Conservation (phyloP, 2,329 filamentous ascomycete genomes). For the Neophaeococcomyces aloes region DNA sequence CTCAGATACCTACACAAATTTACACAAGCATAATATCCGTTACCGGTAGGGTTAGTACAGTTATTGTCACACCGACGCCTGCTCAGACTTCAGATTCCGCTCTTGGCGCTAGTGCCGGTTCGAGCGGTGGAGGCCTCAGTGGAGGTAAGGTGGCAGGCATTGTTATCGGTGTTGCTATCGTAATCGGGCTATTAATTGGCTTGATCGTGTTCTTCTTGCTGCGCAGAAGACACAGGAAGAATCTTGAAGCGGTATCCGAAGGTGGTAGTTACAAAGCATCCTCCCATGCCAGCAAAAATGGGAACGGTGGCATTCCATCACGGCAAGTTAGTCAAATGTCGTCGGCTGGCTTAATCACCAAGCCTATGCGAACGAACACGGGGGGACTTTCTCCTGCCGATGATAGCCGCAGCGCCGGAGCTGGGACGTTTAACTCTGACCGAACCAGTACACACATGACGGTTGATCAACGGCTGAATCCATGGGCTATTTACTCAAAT, state of each 20-base stretch:
- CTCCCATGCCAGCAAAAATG: slow-evolving; percentile 13
- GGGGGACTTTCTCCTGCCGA: slow-evolving; percentile 10
- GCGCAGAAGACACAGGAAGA: slow-evolving; percentile 27
- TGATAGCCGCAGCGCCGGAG: slow-evolving; percentile 14
- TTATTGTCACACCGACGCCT: slow-evolving; percentile 18
- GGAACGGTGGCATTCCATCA: slow-evolving; percentile 16
- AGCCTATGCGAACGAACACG: slow-evolving; percentile 18
- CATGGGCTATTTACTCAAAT: slow-evolving; percentile 31
- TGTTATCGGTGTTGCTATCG: slow-evolving; percentile 33
- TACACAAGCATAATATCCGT: slow-evolving; percentile 24
- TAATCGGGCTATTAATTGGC: slow-evolving; percentile 29
- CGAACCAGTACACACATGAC: slow-evolving; percentile 19
- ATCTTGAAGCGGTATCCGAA: slow-evolving; percentile 2
- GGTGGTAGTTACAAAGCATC: slow-evolving; percentile 6
- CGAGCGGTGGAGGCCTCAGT: slow-evolving; percentile 25
- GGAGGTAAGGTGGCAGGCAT: slow-evolving; percentile 36
- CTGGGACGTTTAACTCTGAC: slow-evolving; percentile 8
- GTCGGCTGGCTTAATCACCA: slow-evolving; percentile 18
- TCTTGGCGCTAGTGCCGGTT: slow-evolving; percentile 15
- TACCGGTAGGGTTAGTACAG: slow-evolving; percentile 24
- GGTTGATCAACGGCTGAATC: slow-evolving; percentile 37
- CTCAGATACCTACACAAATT: slow-evolving; percentile 8
- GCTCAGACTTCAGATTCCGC: slow-evolving; percentile 16
- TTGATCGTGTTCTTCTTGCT: slow-evolving; percentile 31
- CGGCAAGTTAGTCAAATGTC: slow-evolving; percentile 23